These are phyloP conservation scores for Komagataella kurtzmanii DNA, from an alignment of 805 yeast species.

Conservation along the genomic window DNA sequence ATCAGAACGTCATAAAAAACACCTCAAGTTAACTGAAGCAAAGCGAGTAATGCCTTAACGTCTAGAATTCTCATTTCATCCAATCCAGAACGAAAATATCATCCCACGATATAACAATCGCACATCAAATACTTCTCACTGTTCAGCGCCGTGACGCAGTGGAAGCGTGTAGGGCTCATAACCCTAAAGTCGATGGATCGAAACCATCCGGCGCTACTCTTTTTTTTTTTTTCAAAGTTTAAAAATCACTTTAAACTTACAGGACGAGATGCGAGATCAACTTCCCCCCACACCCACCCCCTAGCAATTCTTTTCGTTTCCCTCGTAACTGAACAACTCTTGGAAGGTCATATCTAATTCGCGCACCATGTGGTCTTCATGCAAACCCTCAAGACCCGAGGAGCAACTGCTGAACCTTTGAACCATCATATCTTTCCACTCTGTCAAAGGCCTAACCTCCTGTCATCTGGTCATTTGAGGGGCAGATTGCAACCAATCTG, in stretches of 20 bases:
- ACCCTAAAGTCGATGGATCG: conserved; percentile 98
- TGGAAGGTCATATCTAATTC: not conserved
- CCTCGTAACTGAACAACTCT: not conserved
- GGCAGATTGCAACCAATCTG: not conserved
- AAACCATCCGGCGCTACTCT: conserved; percentile 82
- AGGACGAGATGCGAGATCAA: not conserved
- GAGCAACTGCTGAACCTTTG: not conserved
- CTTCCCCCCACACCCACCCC: not conserved
- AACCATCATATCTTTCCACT: not conserved
- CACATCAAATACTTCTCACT: not conserved
- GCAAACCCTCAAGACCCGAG: not conserved
- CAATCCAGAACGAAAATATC: not conserved
- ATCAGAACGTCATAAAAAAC: no score
- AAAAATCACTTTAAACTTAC: no score
- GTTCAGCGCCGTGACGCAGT: conserved; percentile 90
- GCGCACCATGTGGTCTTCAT: not conserved
- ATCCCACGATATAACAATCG: not conserved
- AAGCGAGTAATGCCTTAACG: no score
- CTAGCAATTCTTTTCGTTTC: not conserved
- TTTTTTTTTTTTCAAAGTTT: conserved; percentile 13
- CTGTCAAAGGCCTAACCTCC: not conserved
- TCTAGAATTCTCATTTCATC: no score
- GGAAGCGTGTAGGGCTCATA: conserved; percentile 99
- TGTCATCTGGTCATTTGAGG: not conserved
- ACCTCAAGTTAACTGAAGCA: no score